Evolutionary conservation across 225 moss, liverwort and hornwort genomes (phyloP), one percentile per base, ranked within the genome.

Genomic region (Pseudoscleropodium purum): DNA sequence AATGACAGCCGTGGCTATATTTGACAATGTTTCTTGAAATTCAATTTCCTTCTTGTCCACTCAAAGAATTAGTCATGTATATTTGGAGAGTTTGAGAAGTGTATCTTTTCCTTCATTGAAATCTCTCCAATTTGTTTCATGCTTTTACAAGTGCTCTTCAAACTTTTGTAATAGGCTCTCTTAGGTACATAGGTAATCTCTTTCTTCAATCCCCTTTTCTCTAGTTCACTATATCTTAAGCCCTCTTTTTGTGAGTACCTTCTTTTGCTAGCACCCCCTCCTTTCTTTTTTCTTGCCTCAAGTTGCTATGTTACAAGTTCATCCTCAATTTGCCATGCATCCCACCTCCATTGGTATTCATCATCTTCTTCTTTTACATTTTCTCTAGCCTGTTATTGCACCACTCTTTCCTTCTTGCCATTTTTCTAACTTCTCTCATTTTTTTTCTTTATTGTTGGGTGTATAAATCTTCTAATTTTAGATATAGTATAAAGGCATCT

Each of bases 231-330:
- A n/a, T n/a, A n/a, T n/a, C n/a, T n/a, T n/a, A 39, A 68, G 34
- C 34, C 30, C 20, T 8, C 17, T 7, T 64, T 66, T 66, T 12
- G 12, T 25, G 12, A 65, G 34, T 34, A 34, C 66, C 3, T 3
- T 0, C 21, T 5, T 9, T 3, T 1, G n/a, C n/a, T n/a, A n/a
- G n/a, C n/a, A n/a, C n/a, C n/a, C n/a, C n/a, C n/a, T n/a, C n/a
- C 2, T 34, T 36, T 63, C 2, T 1, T 5, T 67, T 67, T 20
- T 67, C 15, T 67, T 0, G 0, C 20, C 4, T 6, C 3, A 67
- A 3, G 3, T 37, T 37, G 3, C 6, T 6, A 20, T 36, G 2
- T 20, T 67, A 67, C 0, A 10, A 0, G 23, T 21, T 4, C 0
- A 1, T 67, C 67, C 6, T 67, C 3, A 4, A 67, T 67, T 67